These are phyloP conservation scores for Terfezia claveryi DNA, from an alignment of 495 filamentous ascomycete species.

Conservation along the genomic window DNA sequence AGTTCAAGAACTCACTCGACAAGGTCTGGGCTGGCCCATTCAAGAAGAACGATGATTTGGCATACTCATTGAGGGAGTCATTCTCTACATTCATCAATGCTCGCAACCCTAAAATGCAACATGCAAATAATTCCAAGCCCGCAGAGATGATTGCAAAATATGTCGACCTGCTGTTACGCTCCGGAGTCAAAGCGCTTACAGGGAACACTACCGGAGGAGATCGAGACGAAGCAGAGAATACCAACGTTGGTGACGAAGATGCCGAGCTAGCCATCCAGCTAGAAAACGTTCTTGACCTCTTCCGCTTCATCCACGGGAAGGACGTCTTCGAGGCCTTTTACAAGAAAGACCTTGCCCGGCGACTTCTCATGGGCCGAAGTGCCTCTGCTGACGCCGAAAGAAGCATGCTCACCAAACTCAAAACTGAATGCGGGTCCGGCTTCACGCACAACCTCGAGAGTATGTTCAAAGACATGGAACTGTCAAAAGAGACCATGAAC, in stretches of 20 bases:
- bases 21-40: constrained; percentile 51
- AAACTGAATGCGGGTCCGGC: constrained; percentile 74
- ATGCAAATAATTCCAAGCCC: constrained; percentile 70
- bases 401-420: constrained; percentile 77
- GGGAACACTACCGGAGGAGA: constrained; percentile 22
- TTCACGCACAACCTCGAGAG: constrained; percentile 95
- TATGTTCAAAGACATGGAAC: constrained; percentile 97
- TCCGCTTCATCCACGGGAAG: constrained; percentile 92
- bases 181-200: constrained; percentile 62
- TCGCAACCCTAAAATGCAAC: constrained; percentile 42
- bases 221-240: constrained; percentile 26
- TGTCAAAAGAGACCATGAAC: constrained; percentile 62
- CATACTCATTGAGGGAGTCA: constrained; percentile 54
- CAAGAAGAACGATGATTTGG: constrained; percentile 45
- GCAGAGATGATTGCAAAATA: constrained; percentile 98
- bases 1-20: constrained; percentile 64
- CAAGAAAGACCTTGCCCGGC: constrained; percentile 80
- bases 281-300: constrained; percentile 77
- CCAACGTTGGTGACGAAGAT: constrained; percentile 56
- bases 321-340: constrained; percentile 97
- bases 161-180: constrained; percentile 71
- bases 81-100: constrained; percentile 85
- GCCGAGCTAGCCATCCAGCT: constrained; percentile 72
- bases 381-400: constrained; percentile 87
- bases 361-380: constrained; percentile 72